These are phyloP conservation scores for Chlamydomonas schloesseri DNA, from an alignment of 139 green algal genomes.

Conservation along the genomic window DNA sequence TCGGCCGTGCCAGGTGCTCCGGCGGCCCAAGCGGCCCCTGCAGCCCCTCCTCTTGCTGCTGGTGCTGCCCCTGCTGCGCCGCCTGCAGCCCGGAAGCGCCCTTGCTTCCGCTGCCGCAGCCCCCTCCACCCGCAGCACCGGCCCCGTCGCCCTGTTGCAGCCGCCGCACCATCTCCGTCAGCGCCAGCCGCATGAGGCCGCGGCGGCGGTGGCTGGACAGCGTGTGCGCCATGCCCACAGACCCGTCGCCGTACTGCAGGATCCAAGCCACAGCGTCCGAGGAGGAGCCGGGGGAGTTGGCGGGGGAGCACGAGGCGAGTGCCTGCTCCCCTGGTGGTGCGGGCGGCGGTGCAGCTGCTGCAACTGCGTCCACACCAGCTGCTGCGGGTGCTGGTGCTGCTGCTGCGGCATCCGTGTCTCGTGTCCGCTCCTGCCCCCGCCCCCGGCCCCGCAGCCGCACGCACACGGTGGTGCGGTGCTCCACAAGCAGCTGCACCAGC, in stretches of 20 bases:
- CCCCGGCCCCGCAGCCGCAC: background rate
- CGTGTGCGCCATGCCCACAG: conserved; percentile 37
- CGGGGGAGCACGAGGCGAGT: too few relatives aligned
- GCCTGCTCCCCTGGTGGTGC: background rate
- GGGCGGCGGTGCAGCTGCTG: too few relatives aligned
- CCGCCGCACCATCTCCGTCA: background rate
- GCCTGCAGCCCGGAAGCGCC: background rate
- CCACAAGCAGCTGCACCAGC: background rate
- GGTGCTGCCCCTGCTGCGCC: background rate
- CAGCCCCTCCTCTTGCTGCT: background rate
- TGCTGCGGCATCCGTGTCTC: background rate
- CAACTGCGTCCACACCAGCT: background rate
- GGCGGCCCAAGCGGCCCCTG: too few relatives aligned
- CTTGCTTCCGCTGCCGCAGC: background rate
- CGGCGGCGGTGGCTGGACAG: conserved; percentile 23
- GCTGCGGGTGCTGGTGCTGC: background rate
- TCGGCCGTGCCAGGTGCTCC: too few relatives aligned
- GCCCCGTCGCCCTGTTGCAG: background rate
- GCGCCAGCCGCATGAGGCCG: conserved; percentile 6
- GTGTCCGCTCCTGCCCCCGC: background rate
- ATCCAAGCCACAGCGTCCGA: conserved; percentile 30
- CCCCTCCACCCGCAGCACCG: background rate
- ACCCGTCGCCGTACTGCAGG: conserved; percentile 38
- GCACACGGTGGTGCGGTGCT: background rate
- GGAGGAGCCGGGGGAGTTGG: too few relatives aligned